Percentiles rank a stretch among this genome's conserved stretches.
Conservation (phyloP, 2,329 filamentous ascomycete species). For the Fusarium continuum region DNA sequence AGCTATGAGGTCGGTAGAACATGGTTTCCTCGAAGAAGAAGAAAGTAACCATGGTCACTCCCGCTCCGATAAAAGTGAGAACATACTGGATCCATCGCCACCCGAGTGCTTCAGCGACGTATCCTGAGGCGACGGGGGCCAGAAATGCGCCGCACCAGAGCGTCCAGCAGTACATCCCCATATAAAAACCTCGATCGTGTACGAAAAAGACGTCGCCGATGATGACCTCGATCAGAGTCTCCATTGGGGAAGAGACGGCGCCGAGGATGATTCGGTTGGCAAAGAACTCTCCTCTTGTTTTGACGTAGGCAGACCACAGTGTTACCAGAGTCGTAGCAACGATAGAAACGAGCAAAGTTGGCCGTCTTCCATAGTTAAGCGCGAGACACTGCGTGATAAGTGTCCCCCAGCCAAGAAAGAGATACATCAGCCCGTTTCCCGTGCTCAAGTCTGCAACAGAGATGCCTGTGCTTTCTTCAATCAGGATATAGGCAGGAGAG, state of each 20-base stretch:
- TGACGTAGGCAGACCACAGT: conserved; percentile 36
- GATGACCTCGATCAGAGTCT: conserved; percentile 23
- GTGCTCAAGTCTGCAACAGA: conserved; percentile 37
- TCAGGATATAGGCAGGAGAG: conserved; percentile 39
- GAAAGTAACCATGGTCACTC: conserved; percentile 17
- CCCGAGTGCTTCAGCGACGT: conserved; percentile 33
- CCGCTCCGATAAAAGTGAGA: conserved; percentile 26
- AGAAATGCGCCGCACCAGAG: conserved; percentile 41
- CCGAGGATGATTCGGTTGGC: conserved; percentile 38
- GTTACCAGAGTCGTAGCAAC: conserved; percentile 27
- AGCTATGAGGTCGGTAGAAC: conserved; percentile 22
- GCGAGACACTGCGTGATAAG: not conserved
- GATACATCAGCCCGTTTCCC: not conserved
- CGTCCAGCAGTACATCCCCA: conserved; percentile 40
- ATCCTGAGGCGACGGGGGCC: conserved; percentile 37
- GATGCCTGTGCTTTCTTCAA: conserved; percentile 39
- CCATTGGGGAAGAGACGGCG: conserved; percentile 35
- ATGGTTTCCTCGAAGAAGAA: conserved; percentile 43
- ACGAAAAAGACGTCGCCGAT: conserved; percentile 14
- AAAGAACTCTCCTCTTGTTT: conserved; percentile 37
- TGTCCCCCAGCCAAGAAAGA: not conserved
- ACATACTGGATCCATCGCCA: conserved; percentile 41
- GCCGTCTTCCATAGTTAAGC: not conserved
- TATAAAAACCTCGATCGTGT: conserved; percentile 40
- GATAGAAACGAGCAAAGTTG: conserved; percentile 21